Evolutionary conservation across 169 alveolate genomes (phyloP), one percentile per base, ranked within the genome.

Genomic region (Eimeria falciformis): DNA sequence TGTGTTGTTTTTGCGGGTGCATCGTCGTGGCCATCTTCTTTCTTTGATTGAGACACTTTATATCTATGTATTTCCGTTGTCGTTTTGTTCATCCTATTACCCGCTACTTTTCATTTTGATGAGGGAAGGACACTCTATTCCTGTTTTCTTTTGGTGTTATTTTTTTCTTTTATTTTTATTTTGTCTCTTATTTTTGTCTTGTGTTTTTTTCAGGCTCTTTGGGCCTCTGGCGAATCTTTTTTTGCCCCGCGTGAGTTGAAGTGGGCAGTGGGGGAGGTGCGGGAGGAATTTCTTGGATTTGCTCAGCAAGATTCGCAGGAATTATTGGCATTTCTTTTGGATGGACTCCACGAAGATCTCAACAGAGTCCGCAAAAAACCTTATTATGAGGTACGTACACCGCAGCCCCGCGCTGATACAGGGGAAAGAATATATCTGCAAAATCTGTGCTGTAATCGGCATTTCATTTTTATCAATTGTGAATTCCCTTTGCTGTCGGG

Each of bases 301-400:
- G 91, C 94, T 23, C 97, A 97, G 93, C 97, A 98, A 79, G 99
- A 98, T 94, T 95, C 98, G 7, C 97, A 97, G 75, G 99, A 98
- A 93, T 92, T 97, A n/a, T 68, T 98, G 53, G 96, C 95, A 66
- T 98, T 94, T 93, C 95, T 97, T 62, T 87, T 98, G 25, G 98
- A 98, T 95, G 97, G 97, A 23, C 84, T 98, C 66, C 99, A 98
- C 93, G 99, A 98, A 91, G 99, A 98, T 92, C 94, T 98, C 73
- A 98, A 98, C 91, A 94, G 97, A 92, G 97, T 97, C 21, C 94
- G 79, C 40, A 94, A 96, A 86, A 98, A 98, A 94, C 98, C 98
- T 33, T 96, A 96, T 82, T 93, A 94, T 40, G 96, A 94, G 94
- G 95, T 95, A 69, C 62, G 92, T 43, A 21, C 23, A 92, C 37